phyloP scores from a whole-genome alignment of 768 basidiomycete genomes.

The Clathrus columnatus region DNA sequence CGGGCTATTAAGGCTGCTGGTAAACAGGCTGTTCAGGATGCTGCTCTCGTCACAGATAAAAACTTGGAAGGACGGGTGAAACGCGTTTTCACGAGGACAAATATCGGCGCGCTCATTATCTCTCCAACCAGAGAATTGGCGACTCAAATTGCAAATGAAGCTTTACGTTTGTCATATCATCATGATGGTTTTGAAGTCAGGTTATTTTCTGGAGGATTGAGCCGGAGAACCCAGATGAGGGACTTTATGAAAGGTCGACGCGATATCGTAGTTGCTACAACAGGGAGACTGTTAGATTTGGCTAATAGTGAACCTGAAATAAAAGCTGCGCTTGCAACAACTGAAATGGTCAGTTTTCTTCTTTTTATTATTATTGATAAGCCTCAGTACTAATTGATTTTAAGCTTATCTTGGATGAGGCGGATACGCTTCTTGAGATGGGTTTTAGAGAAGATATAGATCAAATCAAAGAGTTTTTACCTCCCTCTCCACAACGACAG shows the following conservation, averaged over 20 bases:
- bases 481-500: conserved; percentile 58
- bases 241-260: conserved; percentile 54
- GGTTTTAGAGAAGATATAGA: conserved; percentile 86
- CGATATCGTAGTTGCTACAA: conserved; percentile 84
- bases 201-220: conserved; percentile 70
- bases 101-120: conserved; percentile 71
- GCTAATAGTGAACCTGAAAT: conserved; percentile 52
- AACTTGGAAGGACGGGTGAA: conserved; percentile 24
- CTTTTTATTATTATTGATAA: neutral
- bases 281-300: conserved; percentile 77
- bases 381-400: conserved; percentile 11
- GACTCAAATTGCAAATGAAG: conserved; percentile 82
- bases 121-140: conserved; percentile 88
- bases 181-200: conserved; percentile 60
- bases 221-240: conserved; percentile 55
- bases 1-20: conserved; percentile 42
- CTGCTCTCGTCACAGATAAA: conserved; percentile 29
- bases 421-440: conserved; percentile 85
- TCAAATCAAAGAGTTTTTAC: conserved; percentile 56
- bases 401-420: conserved; percentile 86
- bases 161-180: conserved; percentile 51
- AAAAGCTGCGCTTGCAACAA: conserved; percentile 38
- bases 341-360: conserved; percentile 45
- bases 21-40: conserved; percentile 32
- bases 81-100: conserved; percentile 31